Conservation (phyloP, 75 land plant species). For the Azolla pinnata region DNA sequence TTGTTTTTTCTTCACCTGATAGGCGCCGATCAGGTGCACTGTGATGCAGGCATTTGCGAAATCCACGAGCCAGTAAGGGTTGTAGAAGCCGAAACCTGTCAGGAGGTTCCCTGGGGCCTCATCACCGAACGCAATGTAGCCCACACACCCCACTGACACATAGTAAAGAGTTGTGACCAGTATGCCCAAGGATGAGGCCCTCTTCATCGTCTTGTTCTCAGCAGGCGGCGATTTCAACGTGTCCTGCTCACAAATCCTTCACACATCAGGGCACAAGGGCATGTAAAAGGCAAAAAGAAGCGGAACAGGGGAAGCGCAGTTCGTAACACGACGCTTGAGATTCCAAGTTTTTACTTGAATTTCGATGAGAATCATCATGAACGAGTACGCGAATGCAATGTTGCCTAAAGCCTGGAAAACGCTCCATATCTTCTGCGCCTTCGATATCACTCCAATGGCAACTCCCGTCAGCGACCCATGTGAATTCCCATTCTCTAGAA, state of each 20-base stretch:
- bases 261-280: no score
- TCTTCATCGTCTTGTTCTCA: slow-evolving; percentile 84
- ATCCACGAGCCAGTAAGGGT: slow-evolving; percentile 90
- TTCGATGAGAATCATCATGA: slow-evolving; percentile 56
- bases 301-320: no score
- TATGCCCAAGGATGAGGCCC: slow-evolving; percentile 49
- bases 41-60: slow-evolving; percentile 73
- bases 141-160: slow-evolving; percentile 52
- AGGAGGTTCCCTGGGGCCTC: slow-evolving; percentile 85
- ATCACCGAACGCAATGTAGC: slow-evolving; percentile 88
- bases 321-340: neutral
- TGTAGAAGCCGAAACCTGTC: slow-evolving; percentile 84
- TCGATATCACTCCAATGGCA: slow-evolving; percentile 26
- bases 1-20: slow-evolving; percentile 83
- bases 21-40: slow-evolving; percentile 79
- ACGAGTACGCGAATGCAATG: slow-evolving; percentile 81
- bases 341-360: slow-evolving; percentile 44
- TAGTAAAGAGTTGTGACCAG: slow-evolving; percentile 66
- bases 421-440: slow-evolving; percentile 42
- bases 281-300: no score
- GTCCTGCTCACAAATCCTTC: slow-evolving; percentile 37
- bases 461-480: slow-evolving; percentile 50
- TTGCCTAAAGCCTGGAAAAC: slow-evolving; percentile 58
- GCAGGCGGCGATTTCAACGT: slow-evolving; percentile 76
- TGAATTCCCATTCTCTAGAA: slow-evolving; percentile 46